Evolutionary conservation across 2,329 filamentous ascomycete genomes (phyloP).

Genomic region (Immersiporthe knoxdaviesiana): DNA sequence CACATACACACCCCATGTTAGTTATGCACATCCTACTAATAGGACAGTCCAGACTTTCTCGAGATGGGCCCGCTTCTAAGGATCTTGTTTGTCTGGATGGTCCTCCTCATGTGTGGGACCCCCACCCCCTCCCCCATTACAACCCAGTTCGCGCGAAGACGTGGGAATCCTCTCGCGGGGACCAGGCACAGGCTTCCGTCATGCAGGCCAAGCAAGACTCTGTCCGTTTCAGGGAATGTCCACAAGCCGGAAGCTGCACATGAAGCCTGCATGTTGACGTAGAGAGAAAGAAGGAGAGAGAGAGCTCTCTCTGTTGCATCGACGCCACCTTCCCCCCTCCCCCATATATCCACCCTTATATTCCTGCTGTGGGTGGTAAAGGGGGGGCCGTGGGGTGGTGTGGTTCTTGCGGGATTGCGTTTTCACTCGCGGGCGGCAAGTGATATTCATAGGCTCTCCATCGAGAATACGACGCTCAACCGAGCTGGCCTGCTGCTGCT

Average conservation of each 20-base stretch:
- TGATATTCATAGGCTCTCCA: background rate
- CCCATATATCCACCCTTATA: background rate
- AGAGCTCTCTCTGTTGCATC: background rate
- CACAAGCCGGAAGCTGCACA: background rate
- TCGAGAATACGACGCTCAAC: background rate
- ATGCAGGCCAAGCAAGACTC: background rate
- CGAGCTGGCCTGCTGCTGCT: background rate
- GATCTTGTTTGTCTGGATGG: background rate
- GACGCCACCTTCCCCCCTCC: background rate
- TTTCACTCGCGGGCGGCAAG: background rate
- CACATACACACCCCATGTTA: background rate
- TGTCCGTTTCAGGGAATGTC: background rate
- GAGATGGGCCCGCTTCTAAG: background rate
- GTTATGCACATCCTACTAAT: background rate
- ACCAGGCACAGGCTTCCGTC: background rate
- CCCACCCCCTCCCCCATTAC: background rate
- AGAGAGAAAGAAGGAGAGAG: background rate
- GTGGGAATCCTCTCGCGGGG: background rate
- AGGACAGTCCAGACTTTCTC: background rate
- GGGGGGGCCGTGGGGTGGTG: background rate
- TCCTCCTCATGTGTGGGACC: background rate
- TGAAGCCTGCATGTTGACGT: conserved; percentile 1
- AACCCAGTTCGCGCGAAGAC: background rate
- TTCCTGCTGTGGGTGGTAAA: background rate
- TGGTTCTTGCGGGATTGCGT: background rate